Conservation (phyloP, 495 filamentous ascomycete genomes). For the Aspergillus diversus region DNA sequence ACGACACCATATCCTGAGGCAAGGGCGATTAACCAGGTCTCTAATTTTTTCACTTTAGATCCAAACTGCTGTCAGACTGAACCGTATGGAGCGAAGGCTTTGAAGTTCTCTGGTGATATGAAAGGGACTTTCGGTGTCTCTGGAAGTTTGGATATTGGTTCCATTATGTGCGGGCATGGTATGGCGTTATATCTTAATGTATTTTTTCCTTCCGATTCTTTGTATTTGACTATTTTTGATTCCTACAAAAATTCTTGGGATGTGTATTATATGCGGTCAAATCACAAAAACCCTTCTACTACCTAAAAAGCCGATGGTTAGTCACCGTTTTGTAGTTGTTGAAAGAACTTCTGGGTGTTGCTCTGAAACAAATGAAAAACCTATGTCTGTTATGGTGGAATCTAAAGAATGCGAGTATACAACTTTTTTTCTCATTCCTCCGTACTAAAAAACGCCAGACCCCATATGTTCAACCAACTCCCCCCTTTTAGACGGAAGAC, state of each 20-base stretch:
- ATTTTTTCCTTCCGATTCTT: slow-evolving; percentile 20
- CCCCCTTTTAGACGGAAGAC: slow-evolving; percentile 36
- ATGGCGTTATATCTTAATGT: slow-evolving; percentile 43
- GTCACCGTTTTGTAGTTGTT: background rate
- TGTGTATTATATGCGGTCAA: slow-evolving; percentile 42
- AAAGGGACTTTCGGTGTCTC: too few species aligned
- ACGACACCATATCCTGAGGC: too few species aligned
- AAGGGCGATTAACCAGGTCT: background rate
- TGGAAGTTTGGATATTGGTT: slow-evolving; percentile 4
- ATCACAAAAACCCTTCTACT: background rate
- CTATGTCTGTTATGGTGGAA: slow-evolving; percentile 1
- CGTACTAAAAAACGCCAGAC: slow-evolving; percentile 39
- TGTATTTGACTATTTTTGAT: slow-evolving; percentile 27
- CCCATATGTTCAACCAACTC: slow-evolving; percentile 35
- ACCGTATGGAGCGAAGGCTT: slow-evolving; percentile 70
- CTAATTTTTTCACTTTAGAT: slow-evolving; percentile 52
- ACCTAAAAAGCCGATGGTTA: background rate
- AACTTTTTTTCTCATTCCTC: slow-evolving; percentile 37
- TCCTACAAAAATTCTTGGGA: slow-evolving; percentile 14
- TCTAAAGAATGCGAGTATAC: slow-evolving; percentile 16
- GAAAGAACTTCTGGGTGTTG: too few species aligned
- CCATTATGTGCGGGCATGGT: slow-evolving; percentile 39
- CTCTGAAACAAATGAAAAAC: background rate
- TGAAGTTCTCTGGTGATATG: background rate
- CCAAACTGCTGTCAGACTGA: slow-evolving; percentile 75